Percentiles rank a stretch among this genome's conserved stretches.
Evolutionary conservation across 768 basidiomycete genomes (phyloP).

Genomic region (Lactarius evosmus): DNA sequence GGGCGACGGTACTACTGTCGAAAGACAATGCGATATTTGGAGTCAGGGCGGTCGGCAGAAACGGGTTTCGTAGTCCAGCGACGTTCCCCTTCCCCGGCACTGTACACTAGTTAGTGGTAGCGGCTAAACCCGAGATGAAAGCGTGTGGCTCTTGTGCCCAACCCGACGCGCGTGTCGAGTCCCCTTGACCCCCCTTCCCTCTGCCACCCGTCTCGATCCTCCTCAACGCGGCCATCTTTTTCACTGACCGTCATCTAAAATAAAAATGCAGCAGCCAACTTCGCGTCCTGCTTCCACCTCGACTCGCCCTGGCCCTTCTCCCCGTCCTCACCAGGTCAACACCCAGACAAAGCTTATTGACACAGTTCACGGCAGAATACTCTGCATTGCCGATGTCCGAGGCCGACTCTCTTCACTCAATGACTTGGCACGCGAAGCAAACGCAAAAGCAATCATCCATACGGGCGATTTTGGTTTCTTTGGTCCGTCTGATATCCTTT

Average conservation of each 20-base stretch:
- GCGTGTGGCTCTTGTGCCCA: background rate
- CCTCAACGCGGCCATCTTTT: background rate
- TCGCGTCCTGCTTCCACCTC: constrained; percentile 61
- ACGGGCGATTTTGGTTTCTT: constrained; percentile 99
- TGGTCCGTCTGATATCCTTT: constrained; percentile 42
- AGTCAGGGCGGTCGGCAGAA: constrained; percentile 47
- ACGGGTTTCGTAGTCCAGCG: constrained; percentile 53
- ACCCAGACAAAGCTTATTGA: constrained; percentile 79
- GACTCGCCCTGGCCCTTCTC: constrained; percentile 55
- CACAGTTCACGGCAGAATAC: constrained; percentile 76
- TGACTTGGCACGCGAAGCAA: constrained; percentile 81
- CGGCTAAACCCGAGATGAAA: constrained; percentile 11
- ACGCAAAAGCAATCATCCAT: constrained; percentile 91
- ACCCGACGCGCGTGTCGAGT: background rate
- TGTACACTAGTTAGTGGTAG: background rate
- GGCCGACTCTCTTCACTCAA: constrained; percentile 87
- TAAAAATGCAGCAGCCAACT: constrained; percentile 47
- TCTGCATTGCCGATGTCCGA: constrained; percentile 93
- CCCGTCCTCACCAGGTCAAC: constrained; percentile 57
- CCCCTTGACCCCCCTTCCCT: background rate
- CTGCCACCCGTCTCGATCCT: background rate
- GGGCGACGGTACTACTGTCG: constrained; percentile 42
- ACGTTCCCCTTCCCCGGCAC: constrained; percentile 32
- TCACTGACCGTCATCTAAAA: background rate
- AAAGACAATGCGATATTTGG: constrained; percentile 55